Conservation (phyloP, 192 early-diverging fungal genomes). For the Backusella liffmaniae region DNA sequence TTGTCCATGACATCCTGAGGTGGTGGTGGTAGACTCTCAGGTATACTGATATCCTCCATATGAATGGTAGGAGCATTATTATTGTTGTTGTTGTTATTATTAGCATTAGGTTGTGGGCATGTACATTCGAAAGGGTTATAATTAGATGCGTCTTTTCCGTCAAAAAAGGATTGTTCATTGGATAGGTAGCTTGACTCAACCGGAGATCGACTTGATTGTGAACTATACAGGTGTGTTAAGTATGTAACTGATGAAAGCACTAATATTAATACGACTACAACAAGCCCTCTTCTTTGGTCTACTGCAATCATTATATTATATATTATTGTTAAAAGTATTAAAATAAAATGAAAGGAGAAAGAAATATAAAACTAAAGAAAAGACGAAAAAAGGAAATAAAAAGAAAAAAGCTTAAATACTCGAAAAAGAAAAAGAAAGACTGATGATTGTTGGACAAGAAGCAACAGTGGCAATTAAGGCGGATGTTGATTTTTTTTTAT, state of each 20-base stretch:
- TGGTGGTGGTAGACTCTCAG: not conserved
- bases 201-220: not conserved
- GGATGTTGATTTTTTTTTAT: not conserved
- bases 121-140: not conserved
- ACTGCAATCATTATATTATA: not conserved
- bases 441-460: not conserved
- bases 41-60: not conserved
- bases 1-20: conserved; percentile 10
- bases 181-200: not conserved
- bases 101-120: not conserved
- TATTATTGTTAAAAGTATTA: not conserved
- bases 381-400: not conserved
- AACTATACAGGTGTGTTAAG: not conserved
- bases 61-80: not conserved
- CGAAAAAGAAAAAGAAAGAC: not conserved
- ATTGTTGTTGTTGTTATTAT: not conserved
- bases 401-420: not conserved
- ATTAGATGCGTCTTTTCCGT: not conserved
- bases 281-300: conserved; percentile 3
- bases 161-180: conserved; percentile 14
- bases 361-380: not conserved
- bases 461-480: not conserved
- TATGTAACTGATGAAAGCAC: not conserved
- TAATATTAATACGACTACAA: not conserved
- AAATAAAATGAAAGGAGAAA: not conserved